Evolutionary conservation across 169 alveolate species (phyloP).

Genomic region (Babesia caballi): DNA sequence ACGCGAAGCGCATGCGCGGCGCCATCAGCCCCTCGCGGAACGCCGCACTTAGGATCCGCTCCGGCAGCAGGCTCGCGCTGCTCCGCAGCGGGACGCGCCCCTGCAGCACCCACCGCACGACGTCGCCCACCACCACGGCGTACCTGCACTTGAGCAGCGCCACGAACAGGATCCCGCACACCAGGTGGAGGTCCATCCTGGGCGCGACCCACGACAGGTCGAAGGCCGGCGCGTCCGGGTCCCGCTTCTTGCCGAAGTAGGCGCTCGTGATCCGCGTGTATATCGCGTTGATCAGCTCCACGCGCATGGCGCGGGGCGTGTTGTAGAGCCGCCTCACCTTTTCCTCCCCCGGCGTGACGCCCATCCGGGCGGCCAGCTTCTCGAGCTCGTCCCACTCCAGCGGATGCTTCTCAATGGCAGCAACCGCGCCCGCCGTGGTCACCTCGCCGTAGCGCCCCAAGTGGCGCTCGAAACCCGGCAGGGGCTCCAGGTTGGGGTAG

Average conservation of each 20-base stretch:
- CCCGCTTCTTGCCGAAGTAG: conserved; percentile 11
- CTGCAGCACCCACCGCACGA: conserved; percentile 47
- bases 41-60: neutral
- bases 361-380: neutral
- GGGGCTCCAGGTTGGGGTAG: conserved; percentile 15
- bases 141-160: conserved; percentile 44
- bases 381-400: neutral
- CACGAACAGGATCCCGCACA: conserved; percentile 7
- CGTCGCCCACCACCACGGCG: conserved; percentile 28
- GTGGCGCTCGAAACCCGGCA: neutral
- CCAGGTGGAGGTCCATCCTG: conserved; percentile 38
- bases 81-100: conserved; percentile 45
- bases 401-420: neutral
- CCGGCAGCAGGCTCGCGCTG: conserved; percentile 28
- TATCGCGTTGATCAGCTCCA: conserved; percentile 9
- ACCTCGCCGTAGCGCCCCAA: neutral
- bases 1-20: conserved; percentile 2
- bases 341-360: neutral
- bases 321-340: neutral
- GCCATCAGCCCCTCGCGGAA: conserved; percentile 2
- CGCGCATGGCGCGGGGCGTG: neutral
- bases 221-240: neutral
- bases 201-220: conserved; percentile 34
- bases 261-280: neutral
- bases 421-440: neutral